A percentile compares a stretch with the other conserved stretches of the same genome.
These are phyloP conservation scores for Microcyclospora pomicola DNA, from an alignment of 2,329 filamentous ascomycete species.

Conservation along the genomic window DNA sequence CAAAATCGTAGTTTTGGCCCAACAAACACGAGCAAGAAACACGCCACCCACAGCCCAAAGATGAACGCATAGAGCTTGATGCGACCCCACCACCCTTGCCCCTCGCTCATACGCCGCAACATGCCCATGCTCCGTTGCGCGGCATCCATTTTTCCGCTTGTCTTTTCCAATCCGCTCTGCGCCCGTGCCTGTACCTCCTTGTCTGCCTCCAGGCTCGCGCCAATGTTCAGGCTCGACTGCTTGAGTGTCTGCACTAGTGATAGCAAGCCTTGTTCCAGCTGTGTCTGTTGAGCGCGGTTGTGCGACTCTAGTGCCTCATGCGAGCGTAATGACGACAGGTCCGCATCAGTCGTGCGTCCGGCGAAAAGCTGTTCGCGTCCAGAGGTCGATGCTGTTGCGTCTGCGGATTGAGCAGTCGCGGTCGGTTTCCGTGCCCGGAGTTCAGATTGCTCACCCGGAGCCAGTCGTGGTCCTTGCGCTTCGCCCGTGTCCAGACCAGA, in stretches of 20 bases:
- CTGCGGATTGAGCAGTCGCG: constrained; percentile 13
- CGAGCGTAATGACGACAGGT: constrained; percentile 8
- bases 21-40: constrained; percentile 69
- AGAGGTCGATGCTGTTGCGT: constrained; percentile 17
- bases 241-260: constrained; percentile 68
- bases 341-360: constrained; percentile 11
- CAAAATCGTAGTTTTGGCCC: constrained; percentile 79
- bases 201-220: constrained; percentile 56
- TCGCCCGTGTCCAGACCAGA: constrained; percentile 14
- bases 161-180: constrained; percentile 62
- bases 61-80: constrained; percentile 69
- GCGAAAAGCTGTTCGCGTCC: constrained; percentile 26
- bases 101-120: constrained; percentile 69
- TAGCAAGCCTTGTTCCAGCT: constrained; percentile 67
- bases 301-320: constrained; percentile 59
- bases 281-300: constrained; percentile 70
- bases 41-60: constrained; percentile 62
- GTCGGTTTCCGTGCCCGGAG: constrained; percentile 15
- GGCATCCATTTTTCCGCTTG: constrained; percentile 59
- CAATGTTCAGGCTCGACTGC: constrained; percentile 57
- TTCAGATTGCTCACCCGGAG: constrained; percentile 8
- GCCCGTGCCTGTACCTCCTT: constrained; percentile 60
- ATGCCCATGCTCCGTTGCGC: constrained; percentile 66
- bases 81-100: constrained; percentile 73
- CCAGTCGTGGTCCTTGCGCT: constrained; percentile 6